These are phyloP conservation scores for Raphanus hybrid DNA, from an alignment of 441 rosid species.

Conservation along the genomic window DNA sequence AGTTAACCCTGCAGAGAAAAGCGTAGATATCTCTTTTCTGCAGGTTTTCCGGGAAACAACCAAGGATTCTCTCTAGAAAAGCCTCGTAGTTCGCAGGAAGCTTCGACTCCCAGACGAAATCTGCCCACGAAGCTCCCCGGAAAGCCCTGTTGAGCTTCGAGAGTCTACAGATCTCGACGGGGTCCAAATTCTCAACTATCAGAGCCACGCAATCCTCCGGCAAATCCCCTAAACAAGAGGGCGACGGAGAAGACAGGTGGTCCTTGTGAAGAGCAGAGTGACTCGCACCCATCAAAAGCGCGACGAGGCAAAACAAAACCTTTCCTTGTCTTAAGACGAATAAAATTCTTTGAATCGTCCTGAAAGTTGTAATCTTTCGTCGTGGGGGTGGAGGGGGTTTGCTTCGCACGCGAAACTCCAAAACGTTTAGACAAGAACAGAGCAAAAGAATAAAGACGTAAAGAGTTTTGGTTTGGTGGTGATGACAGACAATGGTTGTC, in stretches of 20 bases:
- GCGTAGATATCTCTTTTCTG: slow-evolving; percentile 73
- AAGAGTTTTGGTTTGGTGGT: slow-evolving; percentile 15
- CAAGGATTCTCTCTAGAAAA: slow-evolving; percentile 53
- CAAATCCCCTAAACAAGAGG: slow-evolving; percentile 60
- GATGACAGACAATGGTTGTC: slow-evolving; percentile 24
- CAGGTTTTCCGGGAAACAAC: slow-evolving; percentile 50
- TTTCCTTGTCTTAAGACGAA: neutral
- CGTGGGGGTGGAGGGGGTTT: neutral
- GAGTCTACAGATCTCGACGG: slow-evolving; percentile 69
- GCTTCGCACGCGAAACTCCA: slow-evolving; percentile 10
- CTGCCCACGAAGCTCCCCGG: slow-evolving; percentile 74
- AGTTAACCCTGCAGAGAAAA: slow-evolving; percentile 58
- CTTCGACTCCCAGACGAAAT: slow-evolving; percentile 74
- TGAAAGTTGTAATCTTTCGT: slow-evolving; percentile 27
- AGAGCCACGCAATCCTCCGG: slow-evolving; percentile 89
- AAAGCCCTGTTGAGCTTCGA: slow-evolving; percentile 64
- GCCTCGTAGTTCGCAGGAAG: slow-evolving; percentile 56
- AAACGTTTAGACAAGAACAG: slow-evolving; percentile 12
- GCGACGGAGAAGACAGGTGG: slow-evolving; percentile 27
- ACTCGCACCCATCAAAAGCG: slow-evolving; percentile 60
- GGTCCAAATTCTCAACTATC: slow-evolving; percentile 65
- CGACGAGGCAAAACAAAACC: neutral
- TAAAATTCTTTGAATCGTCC: neutral
- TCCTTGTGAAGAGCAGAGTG: slow-evolving; percentile 51
- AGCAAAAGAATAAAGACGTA: neutral